A percentile compares a stretch with the other conserved stretches of the same genome.
These are phyloP conservation scores for Leishmania guyanensis DNA, from an alignment of 208 protist genomes.

Conservation along the genomic window DNA sequence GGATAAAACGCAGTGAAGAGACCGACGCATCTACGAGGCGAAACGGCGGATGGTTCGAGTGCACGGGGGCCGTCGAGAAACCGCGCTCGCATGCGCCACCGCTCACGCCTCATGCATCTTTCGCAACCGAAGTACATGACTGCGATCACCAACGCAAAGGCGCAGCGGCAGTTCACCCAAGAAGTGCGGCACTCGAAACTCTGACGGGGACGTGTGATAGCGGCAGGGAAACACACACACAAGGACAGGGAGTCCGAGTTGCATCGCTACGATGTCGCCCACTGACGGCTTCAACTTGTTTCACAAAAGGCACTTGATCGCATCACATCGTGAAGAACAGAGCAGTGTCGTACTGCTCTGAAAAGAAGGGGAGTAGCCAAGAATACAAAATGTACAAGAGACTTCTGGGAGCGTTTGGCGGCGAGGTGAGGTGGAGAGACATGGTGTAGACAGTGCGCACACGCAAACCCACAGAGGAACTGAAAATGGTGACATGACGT, in stretches of 20 bases:
- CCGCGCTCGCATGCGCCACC: not conserved
- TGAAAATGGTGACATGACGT: no score
- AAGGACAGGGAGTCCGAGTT: not conserved
- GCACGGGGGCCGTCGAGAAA: not conserved
- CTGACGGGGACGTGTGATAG: not conserved
- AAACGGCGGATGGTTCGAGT: not conserved
- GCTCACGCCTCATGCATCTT: not conserved
- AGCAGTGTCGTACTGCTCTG: not conserved
- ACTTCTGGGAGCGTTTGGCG: not conserved
- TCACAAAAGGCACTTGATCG: not conserved
- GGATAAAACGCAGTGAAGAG: not conserved
- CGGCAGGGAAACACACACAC: not conserved
- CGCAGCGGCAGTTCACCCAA: not conserved
- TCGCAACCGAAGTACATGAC: not conserved
- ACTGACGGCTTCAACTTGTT: not conserved
- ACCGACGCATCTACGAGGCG: not conserved
- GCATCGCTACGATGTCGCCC: not conserved
- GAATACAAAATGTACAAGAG: not conserved
- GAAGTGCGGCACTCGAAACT: not conserved
- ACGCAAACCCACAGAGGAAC: no score
- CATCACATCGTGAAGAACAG: not conserved
- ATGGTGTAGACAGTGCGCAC: no score
- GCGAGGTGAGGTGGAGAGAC: not conserved
- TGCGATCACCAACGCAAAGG: not conserved
- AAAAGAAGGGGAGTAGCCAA: no score